Evolutionary conservation across 1,139 yeast species (phyloP), one percentile per base, ranked within the genome.

Genomic region (Citeromyces hawaiiensis): DNA sequence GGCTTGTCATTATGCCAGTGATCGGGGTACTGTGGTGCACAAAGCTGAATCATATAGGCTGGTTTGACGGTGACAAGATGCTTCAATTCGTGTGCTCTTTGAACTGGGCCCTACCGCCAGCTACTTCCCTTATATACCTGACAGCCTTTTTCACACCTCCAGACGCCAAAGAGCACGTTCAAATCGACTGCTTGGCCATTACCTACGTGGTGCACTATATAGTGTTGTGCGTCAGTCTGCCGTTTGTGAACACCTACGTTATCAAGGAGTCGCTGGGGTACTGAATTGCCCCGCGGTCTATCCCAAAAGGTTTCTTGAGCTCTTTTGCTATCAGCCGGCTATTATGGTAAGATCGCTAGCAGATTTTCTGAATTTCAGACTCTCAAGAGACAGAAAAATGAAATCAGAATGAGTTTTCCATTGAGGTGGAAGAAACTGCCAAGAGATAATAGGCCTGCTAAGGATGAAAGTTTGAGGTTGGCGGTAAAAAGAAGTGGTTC

Each of bases 101-200:
- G 38, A 76, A 81, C 16, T 81, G 77, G 55, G 87, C 93, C 0
- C 68, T 85, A 43, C 96, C 96, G 0, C 79, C 83, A 45, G 94
- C 96, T 0, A 87, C 96, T 0, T 72, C 87, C 1, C 72, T 85
- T 49, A 78, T 87, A 16, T 87, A 85, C 54, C 66, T 87, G 46
- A 85, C 96, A 3, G 91, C 94, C 4, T 78, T 83, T 53, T 83
- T 78, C 56, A 78, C 91, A 2, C 82, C 80, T 36, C 75, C 82
- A 1, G 66, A 64, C 37, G 62, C 72, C 7, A 74, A 65, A 1
- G 74, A 72, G 21, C 82, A 79, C 51, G 51, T 76, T 9, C 94
- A 85, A 56, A 76, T 87, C 80, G 94, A 87, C 50, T 80, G 88
- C 53, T 63, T 87, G 45, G 93, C 95, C 0, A 65, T 83, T 11